Percentiles rank a stretch among this genome's conserved stretches.
phyloP scores from a whole-genome alignment of 2,329 filamentous ascomycete species.

The Fusarium falciforme region DNA sequence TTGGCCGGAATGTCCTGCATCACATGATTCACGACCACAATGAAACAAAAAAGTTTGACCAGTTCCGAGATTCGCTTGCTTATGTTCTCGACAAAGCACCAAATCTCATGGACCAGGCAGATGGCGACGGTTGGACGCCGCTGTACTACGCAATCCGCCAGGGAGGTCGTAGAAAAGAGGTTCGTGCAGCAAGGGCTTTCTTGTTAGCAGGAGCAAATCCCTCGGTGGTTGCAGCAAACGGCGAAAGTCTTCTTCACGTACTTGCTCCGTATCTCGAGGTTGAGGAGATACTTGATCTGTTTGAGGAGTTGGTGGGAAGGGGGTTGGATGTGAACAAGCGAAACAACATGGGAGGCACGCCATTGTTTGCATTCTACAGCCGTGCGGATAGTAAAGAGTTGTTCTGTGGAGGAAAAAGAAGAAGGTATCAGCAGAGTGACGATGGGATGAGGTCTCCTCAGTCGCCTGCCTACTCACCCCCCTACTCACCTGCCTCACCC shows the following conservation, averaged over 20 bases:
- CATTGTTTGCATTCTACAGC: conserved; percentile 33
- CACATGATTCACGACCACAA: conserved; percentile 13
- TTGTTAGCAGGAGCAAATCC: conserved; percentile 39
- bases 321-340: conserved; percentile 41
- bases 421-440: not conserved
- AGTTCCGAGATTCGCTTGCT: conserved; percentile 2
- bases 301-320: conserved; percentile 20
- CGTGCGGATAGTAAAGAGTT: not conserved
- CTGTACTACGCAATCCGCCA: conserved; percentile 33
- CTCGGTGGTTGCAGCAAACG: conserved; percentile 12
- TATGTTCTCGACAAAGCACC: conserved; percentile 12
- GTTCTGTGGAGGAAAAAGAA: not conserved
- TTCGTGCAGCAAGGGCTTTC: conserved; percentile 8
- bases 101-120: conserved; percentile 22
- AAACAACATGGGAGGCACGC: conserved; percentile 40
- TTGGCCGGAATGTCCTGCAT: conserved; percentile 39
- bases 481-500: not conserved
- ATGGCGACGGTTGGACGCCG: conserved; percentile 42
- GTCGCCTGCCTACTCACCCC: not conserved
- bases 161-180: not conserved
- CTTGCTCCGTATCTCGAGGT: conserved; percentile 13
- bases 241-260: conserved; percentile 39
- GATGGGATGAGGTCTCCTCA: not conserved
- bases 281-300: conserved; percentile 7
- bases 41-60: not conserved